A percentile compares a stretch with the other conserved stretches of the same genome.
phyloP scores from a whole-genome alignment of 2,329 filamentous ascomycete genomes.

The Colletotrichum brevisporum region DNA sequence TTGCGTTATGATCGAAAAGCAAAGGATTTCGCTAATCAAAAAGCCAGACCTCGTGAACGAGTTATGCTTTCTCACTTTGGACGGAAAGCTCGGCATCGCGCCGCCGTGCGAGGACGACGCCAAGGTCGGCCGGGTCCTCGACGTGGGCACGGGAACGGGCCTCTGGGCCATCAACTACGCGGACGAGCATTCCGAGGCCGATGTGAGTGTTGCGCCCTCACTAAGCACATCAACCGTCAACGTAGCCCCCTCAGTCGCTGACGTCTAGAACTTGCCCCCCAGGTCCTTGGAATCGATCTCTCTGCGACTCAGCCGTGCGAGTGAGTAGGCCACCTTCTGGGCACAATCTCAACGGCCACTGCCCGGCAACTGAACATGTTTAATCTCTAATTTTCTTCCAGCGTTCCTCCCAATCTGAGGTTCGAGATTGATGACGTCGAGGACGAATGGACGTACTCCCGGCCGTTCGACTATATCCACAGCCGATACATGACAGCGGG shows the following conservation, averaged over 20 bases:
- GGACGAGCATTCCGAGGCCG: constrained; percentile 48
- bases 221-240: too few species aligned
- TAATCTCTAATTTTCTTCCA: too few species aligned
- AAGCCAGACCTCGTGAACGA: constrained; percentile 52
- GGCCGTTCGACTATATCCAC: constrained; percentile 47
- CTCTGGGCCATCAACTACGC: constrained; percentile 46
- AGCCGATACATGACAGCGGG: constrained; percentile 41
- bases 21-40: too few species aligned
- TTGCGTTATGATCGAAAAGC: not conserved
- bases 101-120: constrained; percentile 43
- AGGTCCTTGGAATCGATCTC: constrained; percentile 67
- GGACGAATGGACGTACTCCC: constrained; percentile 53
- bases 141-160: constrained; percentile 46
- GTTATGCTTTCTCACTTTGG: constrained; percentile 49
- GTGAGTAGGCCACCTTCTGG: constrained; percentile 29
- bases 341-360: too few species aligned
- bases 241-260: too few species aligned
- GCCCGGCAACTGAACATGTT: too few species aligned
- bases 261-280: not conserved
- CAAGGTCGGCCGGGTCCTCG: constrained; percentile 40
- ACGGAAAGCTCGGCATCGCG: constrained; percentile 46
- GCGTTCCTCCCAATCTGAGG: constrained; percentile 58
- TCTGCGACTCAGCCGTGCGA: constrained; percentile 65
- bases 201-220: constrained; percentile 39
- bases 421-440: constrained; percentile 61